A percentile compares a stretch with the other conserved stretches of the same genome.
phyloP scores from a whole-genome alignment of 1,284 basidiomycete genomes.

The Leccinum olivaceoglutinosum region DNA sequence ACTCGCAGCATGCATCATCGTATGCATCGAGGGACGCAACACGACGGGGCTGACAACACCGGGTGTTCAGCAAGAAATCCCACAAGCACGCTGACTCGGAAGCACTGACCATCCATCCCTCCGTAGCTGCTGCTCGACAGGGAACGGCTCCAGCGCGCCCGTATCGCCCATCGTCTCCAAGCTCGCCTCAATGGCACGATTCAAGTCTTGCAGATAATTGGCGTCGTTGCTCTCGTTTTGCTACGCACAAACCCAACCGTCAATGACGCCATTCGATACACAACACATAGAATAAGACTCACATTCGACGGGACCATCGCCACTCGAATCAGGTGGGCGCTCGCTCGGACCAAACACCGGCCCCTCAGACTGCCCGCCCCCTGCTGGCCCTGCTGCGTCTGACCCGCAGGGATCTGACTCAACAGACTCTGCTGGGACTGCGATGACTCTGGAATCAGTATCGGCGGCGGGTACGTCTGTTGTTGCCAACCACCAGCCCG shows the following conservation, averaged over 20 bases:
- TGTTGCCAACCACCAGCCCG: too few species aligned
- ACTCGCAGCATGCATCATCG: conserved; percentile 50
- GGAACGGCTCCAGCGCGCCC: conserved; percentile 35
- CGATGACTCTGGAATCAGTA: too few species aligned
- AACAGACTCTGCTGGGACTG: too few species aligned
- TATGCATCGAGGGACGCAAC: conserved; percentile 48
- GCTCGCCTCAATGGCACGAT: conserved; percentile 50
- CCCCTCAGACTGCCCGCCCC: too few species aligned
- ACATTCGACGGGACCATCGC: conserved; percentile 65
- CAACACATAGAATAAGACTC: conserved; percentile 9
- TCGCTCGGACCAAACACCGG: too few species aligned
- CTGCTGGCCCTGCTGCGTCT: too few species aligned
- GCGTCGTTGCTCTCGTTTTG: conserved; percentile 33
- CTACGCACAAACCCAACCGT: conserved; percentile 7
- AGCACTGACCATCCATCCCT: conserved; percentile 50
- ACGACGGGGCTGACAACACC: conserved; percentile 50
- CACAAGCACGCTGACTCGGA: background rate
- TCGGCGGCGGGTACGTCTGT: too few species aligned
- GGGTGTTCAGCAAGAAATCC: background rate
- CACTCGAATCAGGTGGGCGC: conserved; percentile 34
- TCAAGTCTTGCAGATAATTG: conserved; percentile 53
- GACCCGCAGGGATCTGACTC: too few species aligned
- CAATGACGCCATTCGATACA: background rate
- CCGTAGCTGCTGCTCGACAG: conserved; percentile 47
- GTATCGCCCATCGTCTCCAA: conserved; percentile 14